A percentile compares a stretch with the other conserved stretches of the same genome.
phyloP scores from a whole-genome alignment of 169 alveolate genomes.

The Prorocentrum cordatum region DNA sequence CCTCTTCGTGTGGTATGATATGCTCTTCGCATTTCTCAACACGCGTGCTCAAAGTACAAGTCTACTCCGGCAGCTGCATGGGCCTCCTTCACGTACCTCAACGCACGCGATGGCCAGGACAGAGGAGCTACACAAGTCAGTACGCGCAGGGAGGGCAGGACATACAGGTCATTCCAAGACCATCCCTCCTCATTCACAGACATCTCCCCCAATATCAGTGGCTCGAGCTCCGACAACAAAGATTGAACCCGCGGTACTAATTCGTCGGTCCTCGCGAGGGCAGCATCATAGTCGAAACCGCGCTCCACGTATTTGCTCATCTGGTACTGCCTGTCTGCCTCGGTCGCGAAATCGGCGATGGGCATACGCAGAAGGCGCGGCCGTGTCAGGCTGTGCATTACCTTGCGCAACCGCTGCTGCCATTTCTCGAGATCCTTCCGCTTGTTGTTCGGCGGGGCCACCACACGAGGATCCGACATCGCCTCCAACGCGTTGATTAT shows the following conservation, averaged over 20 bases:
- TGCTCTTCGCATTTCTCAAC: no score
- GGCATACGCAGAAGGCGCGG: constrained; percentile 33
- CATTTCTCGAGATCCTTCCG: constrained; percentile 9
- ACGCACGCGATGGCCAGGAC: not conserved
- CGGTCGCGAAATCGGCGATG: constrained; percentile 16
- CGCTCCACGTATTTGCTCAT: constrained; percentile 7
- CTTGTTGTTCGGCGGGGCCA: not conserved
- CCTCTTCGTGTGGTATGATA: no score
- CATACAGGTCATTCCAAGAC: constrained; percentile 36
- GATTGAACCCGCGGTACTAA: not conserved
- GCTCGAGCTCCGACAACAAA: not conserved
- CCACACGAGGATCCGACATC: not conserved
- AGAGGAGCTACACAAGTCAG: not conserved
- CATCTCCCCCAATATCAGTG: not conserved
- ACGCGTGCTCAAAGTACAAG: constrained; percentile 25
- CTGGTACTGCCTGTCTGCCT: constrained; percentile 8
- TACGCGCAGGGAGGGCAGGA: constrained; percentile 13
- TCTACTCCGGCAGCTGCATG: constrained; percentile 18
- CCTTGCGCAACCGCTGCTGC: not conserved
- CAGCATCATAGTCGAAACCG: not conserved
- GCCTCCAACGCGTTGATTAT: constrained; percentile 15
- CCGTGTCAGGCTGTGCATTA: constrained; percentile 22
- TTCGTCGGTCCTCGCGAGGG: not conserved
- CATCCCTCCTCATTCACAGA: not conserved
- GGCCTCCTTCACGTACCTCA: not conserved